Conservation (phyloP, 345 rosid species). For the Ceriops tagal region DNA sequence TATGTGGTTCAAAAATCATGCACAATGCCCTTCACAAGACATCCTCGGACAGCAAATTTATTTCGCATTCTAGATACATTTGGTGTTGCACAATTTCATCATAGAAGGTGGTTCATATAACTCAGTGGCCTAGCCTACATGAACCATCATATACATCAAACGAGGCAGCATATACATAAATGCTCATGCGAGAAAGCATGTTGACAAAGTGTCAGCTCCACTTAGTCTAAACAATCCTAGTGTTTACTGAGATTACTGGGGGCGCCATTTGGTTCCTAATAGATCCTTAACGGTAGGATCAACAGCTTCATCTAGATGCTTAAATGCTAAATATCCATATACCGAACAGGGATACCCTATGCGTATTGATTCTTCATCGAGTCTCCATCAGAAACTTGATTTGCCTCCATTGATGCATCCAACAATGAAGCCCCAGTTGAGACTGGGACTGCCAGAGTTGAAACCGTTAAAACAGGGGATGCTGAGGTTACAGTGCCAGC, state of each 20-base stretch:
- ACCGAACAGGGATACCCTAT: neutral
- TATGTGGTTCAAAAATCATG: too few relatives aligned
- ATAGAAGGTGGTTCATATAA: too few relatives aligned
- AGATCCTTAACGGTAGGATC: too few relatives aligned
- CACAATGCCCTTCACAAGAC: too few relatives aligned
- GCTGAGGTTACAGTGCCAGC: constrained; percentile 28
- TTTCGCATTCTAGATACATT: too few relatives aligned
- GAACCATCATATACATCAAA: neutral
- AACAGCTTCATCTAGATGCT: neutral
- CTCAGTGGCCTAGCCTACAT: too few relatives aligned
- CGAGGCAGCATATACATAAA: neutral
- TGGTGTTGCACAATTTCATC: too few relatives aligned
- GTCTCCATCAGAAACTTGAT: constrained; percentile 14
- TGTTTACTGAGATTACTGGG: neutral
- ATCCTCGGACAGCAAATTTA: too few relatives aligned
- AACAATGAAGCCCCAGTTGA: constrained; percentile 20
- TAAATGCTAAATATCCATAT: constrained; percentile 1
- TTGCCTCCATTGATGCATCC: constrained; percentile 15
- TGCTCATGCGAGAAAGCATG: neutral
- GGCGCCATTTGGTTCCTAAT: too few relatives aligned
- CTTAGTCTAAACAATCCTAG: too few relatives aligned
- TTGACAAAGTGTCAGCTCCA: neutral
- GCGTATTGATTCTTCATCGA: constrained; percentile 17
- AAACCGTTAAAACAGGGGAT: constrained; percentile 14
- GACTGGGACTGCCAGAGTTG: constrained; percentile 19